These are phyloP conservation scores for Sporothrix dimorphospora DNA, from an alignment of 2,329 filamentous ascomycete species.

Conservation along the genomic window DNA sequence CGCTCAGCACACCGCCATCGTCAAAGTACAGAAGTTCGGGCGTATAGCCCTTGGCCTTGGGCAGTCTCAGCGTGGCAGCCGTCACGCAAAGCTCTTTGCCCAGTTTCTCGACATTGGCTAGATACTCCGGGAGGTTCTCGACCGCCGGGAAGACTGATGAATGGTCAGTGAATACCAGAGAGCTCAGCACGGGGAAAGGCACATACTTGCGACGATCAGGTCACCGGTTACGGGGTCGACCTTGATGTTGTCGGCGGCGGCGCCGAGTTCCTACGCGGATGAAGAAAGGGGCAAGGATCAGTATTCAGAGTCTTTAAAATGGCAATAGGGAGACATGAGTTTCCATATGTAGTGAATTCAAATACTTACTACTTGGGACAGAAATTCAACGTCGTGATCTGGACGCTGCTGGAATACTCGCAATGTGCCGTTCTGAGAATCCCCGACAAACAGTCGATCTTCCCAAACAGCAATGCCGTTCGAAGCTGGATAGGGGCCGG, in stretches of 20 bases:
- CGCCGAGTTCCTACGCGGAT: slow-evolving; percentile 9
- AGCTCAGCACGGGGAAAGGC: background rate
- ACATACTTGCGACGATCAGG: slow-evolving; percentile 9
- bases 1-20: slow-evolving; percentile 24
- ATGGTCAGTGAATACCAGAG: background rate
- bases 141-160: slow-evolving; percentile 20
- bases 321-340: no score
- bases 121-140: slow-evolving; percentile 23
- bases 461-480: slow-evolving; percentile 23
- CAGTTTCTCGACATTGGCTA: slow-evolving; percentile 25
- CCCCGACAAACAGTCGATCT: slow-evolving; percentile 18
- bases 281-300: background rate
- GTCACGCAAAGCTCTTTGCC: slow-evolving; percentile 20
- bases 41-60: background rate
- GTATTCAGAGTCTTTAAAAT: background rate
- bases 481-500: background rate
- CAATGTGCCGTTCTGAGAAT: slow-evolving; percentile 20
- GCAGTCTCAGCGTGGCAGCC: slow-evolving; percentile 14
- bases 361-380: background rate
- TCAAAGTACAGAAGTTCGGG: slow-evolving; percentile 25
- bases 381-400: background rate
- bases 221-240: slow-evolving; percentile 5
- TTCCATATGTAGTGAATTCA: background rate
- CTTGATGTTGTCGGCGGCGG: slow-evolving; percentile 23
- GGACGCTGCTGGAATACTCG: slow-evolving; percentile 1